Evolutionary conservation across 2,329 filamentous ascomycete species (phyloP).

Genomic region (Neobulgaria alba): DNA sequence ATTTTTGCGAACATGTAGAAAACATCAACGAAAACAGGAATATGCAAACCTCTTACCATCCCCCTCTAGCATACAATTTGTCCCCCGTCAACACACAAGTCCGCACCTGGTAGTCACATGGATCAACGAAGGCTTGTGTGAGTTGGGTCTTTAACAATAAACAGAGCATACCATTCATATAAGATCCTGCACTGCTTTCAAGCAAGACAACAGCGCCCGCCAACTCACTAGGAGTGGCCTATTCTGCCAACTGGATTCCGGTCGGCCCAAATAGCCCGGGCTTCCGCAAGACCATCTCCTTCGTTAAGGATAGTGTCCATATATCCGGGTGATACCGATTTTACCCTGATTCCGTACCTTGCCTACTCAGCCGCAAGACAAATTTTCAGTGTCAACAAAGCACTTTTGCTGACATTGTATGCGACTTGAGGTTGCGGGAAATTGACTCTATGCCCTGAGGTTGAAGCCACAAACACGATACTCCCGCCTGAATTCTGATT

Average conservation of each 20-base stretch:
- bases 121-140: too few species aligned
- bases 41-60: too few species aligned
- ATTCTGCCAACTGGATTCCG: conserved; percentile 58
- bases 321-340: conserved; percentile 64
- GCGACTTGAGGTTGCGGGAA: conserved; percentile 63
- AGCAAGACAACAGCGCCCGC: conserved; percentile 54
- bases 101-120: neutral
- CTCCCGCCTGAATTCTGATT: conserved; percentile 40
- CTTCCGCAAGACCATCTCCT: conserved; percentile 46
- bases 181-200: conserved; percentile 51
- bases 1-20: neutral
- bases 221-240: conserved; percentile 54
- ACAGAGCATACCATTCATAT: conserved; percentile 42
- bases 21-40: neutral
- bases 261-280: conserved; percentile 46
- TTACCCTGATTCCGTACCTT: conserved; percentile 59
- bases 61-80: neutral
- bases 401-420: conserved; percentile 67
- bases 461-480: conserved; percentile 59
- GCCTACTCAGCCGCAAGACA: conserved; percentile 68
- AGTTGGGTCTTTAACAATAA: neutral
- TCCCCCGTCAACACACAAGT: neutral
- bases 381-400: conserved; percentile 52
- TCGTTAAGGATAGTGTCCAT: conserved; percentile 58
- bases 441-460: conserved; percentile 61